phyloP scores from a whole-genome alignment of 1,284 basidiomycete genomes.

The Leccinum pachyderme region DNA sequence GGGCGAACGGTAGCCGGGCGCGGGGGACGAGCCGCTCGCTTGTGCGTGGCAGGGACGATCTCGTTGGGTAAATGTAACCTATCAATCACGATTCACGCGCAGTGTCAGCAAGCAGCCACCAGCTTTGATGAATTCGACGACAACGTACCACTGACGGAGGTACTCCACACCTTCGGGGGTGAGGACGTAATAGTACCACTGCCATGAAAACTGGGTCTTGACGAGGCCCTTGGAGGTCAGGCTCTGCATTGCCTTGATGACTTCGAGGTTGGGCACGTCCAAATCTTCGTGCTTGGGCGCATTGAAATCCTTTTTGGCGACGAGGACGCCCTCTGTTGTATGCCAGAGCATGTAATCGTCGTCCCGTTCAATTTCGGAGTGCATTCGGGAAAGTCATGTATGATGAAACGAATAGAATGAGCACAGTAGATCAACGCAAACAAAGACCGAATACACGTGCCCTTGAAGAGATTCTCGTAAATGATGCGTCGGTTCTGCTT shows the following conservation, averaged over 20 bases:
- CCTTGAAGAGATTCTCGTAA: conserved; percentile 99
- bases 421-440: background rate
- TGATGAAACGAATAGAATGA: background rate
- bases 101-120: background rate
- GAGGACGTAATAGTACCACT: conserved; percentile 93
- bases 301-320: conserved; percentile 99
- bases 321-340: conserved; percentile 87
- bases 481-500: conserved; percentile 83
- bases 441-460: conserved; percentile 40
- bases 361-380: background rate
- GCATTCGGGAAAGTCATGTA: background rate
- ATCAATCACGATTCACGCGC: background rate
- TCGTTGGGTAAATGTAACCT: conserved; percentile 91
- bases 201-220: conserved; percentile 98
- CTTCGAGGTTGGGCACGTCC: conserved; percentile 95
- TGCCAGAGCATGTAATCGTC: background rate
- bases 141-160: conserved; percentile 83
- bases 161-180: conserved; percentile 95
- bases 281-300: conserved; percentile 97
- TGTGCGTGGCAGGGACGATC: conserved; percentile 95
- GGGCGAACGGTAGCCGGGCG: conserved; percentile 73
- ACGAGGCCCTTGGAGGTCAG: conserved; percentile 94
- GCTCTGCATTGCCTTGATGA: conserved; percentile 99
- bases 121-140: conserved; percentile 9
- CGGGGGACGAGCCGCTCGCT: conserved; percentile 81